These are phyloP conservation scores for Cystofilobasidium capitatum DNA, from an alignment of 768 basidiomycete species.

Conservation along the genomic window DNA sequence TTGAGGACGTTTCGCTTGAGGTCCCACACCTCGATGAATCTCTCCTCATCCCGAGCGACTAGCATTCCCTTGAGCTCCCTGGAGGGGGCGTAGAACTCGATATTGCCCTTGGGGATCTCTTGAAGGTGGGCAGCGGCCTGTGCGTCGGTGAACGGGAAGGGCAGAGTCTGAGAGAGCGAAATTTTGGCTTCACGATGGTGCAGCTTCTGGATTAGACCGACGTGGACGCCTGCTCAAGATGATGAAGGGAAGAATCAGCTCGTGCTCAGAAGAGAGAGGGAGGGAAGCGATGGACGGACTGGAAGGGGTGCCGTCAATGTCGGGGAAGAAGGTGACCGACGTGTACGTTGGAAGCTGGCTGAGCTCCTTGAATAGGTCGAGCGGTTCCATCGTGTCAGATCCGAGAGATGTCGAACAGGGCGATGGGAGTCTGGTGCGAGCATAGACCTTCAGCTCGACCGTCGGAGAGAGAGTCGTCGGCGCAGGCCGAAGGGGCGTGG, in stretches of 20 bases:
- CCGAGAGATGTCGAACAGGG: neutral
- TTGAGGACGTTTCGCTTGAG: neutral
- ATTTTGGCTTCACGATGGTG: neutral
- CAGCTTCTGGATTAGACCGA: neutral
- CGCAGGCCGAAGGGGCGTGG: no score
- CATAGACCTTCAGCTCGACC: no score
- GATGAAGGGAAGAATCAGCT: neutral
- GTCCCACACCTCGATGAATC: slow-evolving; percentile 25
- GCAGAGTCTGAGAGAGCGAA: neutral
- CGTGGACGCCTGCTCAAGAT: slow-evolving; percentile 2
- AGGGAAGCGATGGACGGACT: neutral
- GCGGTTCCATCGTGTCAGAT: neutral
- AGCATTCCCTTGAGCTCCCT: slow-evolving; percentile 12
- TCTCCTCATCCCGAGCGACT: slow-evolving; percentile 12
- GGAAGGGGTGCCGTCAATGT: neutral
- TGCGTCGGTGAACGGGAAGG: neutral
- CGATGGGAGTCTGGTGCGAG: neutral
- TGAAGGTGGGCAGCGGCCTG: neutral
- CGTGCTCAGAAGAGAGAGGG: neutral
- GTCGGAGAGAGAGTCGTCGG: no score
- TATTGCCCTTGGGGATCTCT: neutral
- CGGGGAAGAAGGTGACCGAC: slow-evolving; percentile 2
- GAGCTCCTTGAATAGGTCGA: neutral
- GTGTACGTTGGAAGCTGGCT: neutral
- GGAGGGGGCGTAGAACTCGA: slow-evolving; percentile 5